phyloP scores from a whole-genome alignment of 345 rosid species.

The Bruguiera sexangula region DNA sequence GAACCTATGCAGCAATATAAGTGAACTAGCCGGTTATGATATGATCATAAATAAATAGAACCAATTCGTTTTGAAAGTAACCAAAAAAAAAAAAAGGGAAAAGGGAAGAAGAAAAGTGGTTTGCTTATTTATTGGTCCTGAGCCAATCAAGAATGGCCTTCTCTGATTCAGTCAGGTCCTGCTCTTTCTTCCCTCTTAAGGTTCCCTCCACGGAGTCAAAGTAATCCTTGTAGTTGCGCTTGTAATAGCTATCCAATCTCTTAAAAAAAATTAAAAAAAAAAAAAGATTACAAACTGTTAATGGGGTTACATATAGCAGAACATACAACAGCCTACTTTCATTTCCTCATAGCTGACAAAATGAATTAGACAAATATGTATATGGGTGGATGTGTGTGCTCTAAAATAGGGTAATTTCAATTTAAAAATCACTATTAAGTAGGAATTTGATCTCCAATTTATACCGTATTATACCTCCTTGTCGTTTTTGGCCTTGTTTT shows the following conservation, averaged over 20 bases:
- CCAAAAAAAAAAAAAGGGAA: no score
- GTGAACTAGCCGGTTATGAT: no score
- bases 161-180: conserved; percentile 64
- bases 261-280: conserved; percentile 20
- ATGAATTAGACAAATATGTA: not conserved
- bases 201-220: conserved; percentile 72
- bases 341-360: not conserved
- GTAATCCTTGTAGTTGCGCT: conserved; percentile 86
- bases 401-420: not conserved
- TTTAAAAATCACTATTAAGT: not conserved
- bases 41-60: no score
- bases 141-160: conserved; percentile 89
- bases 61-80: no score
- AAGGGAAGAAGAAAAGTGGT: no score
- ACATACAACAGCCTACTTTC: no score
- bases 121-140: conserved; percentile 45
- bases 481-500: conserved; percentile 74
- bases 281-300: not conserved
- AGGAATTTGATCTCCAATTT: not conserved
- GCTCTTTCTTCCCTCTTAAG: conserved; percentile 51
- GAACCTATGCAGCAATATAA: no score
- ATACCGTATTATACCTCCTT: conserved; percentile 54
- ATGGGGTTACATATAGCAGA: not conserved
- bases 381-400: not conserved
- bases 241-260: conserved; percentile 82